Evolutionary conservation across 1,284 basidiomycete genomes (phyloP), one percentile per base, ranked within the genome.

Genomic region (Leccinum angustisporum): DNA sequence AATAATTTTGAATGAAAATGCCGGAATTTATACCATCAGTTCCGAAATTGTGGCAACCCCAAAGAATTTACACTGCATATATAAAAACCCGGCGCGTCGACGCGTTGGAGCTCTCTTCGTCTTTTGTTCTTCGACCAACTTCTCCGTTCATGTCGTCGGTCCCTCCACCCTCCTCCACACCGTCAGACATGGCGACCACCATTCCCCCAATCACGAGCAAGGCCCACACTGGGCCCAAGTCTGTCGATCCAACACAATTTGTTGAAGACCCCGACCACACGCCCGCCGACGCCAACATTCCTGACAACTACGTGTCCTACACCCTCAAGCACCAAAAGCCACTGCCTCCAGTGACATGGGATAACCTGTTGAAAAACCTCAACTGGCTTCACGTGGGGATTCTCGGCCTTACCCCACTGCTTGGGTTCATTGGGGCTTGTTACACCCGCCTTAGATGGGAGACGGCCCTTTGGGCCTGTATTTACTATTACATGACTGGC

Each of bases 271-370:
- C 77, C 34, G 76, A 78, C 16, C 70, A 78, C 60, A 51, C 70
- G 31, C 87, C 87, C 62, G 79, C 80, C 66, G 90, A 91, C 78
- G 70, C 83, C 67, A 78, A 91, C 76, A 87, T 92, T 65, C 90
- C 91, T 40, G 92, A 95, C 79, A 95, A 95, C 82, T 97, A 95
- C 72, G 93, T 97, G 71, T 82, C 87, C 58, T 86, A 91, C 76
- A 93, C 91, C 3, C 83, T 97, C 73, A 87, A 87, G 74, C 90
- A 83, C 72, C 84, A 82, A 76, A 92, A 90, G 73, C 70, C 87
- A 2, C 81, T 93, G 14, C 93, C 93, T 1, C 93, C 93, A 5
- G 80, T 96, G 72, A 84, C 84, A 8, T 86, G 84, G 83, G 74
- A 80, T 51, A 96, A 90, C 73, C 76, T 85, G 64, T 76, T 79